A percentile compares a stretch with the other conserved stretches of the same genome.
Evolutionary conservation across 192 early-diverging fungal genomes (phyloP).

Genomic region (Rhizophagus clarus): DNA sequence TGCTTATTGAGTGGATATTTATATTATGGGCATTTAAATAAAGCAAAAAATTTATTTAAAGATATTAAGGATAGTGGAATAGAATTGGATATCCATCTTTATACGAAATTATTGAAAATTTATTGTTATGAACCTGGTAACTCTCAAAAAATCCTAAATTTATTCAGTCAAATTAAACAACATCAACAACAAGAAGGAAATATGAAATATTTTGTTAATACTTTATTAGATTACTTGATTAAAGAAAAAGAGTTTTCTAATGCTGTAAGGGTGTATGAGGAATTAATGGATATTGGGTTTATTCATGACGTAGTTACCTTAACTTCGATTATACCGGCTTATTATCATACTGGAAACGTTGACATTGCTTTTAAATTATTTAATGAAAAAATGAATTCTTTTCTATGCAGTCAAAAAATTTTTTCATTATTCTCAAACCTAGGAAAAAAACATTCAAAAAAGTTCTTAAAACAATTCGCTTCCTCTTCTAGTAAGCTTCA

Average conservation of each 20-base stretch:
- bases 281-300: neutral
- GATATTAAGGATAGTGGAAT: neutral
- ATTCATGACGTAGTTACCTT: neutral
- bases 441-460: neutral
- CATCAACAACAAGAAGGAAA: neutral
- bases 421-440: neutral
- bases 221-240: neutral
- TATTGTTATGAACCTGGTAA: neutral
- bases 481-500: neutral
- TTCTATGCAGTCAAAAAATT: neutral
- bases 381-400: neutral
- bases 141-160: neutral
- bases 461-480: neutral
- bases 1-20: neutral
- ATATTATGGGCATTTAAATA: neutral
- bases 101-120: neutral
- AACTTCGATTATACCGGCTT: neutral
- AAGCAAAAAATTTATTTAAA: neutral
- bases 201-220: neutral
- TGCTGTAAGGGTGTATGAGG: neutral
- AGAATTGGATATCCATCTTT: neutral
- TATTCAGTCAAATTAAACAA: neutral
- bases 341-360: neutral
- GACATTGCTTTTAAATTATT: neutral
- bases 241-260: neutral